These are phyloP conservation scores for Phytophthora chlamydospora DNA, from an alignment of 352 stramenopile species.

Conservation along the genomic window DNA sequence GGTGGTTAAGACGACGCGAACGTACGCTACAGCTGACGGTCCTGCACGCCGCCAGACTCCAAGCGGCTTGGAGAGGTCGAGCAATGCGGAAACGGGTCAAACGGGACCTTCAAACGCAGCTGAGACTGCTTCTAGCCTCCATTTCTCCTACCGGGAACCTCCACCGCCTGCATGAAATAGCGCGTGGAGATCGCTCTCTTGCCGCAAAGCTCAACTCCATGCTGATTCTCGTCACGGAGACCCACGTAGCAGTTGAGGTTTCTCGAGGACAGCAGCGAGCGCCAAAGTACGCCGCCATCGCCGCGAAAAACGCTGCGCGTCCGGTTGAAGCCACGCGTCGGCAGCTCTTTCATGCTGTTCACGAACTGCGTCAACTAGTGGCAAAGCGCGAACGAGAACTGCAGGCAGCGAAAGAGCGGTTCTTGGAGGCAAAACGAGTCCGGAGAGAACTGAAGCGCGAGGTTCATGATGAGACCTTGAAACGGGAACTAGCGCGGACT, in stretches of 20 bases:
- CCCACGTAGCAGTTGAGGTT: slow-evolving; percentile 44
- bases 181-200: slow-evolving; percentile 36
- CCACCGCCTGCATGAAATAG: slow-evolving; percentile 61
- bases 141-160: slow-evolving; percentile 67
- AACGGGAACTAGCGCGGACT: slow-evolving; percentile 24
- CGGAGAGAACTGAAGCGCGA: slow-evolving; percentile 21
- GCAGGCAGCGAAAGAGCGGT: slow-evolving; percentile 37
- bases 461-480: slow-evolving; percentile 22
- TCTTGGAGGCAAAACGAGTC: slow-evolving; percentile 30
- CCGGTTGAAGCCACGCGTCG: slow-evolving; percentile 47
- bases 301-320: slow-evolving; percentile 34
- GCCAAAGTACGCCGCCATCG: slow-evolving; percentile 41
- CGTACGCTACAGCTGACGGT: slow-evolving; percentile 25
- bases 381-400: slow-evolving; percentile 36
- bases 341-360: slow-evolving; percentile 59
- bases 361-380: slow-evolving; percentile 43
- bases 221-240: slow-evolving; percentile 66
- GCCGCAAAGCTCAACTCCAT: slow-evolving; percentile 49
- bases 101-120: slow-evolving; percentile 41
- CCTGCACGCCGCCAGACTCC: slow-evolving; percentile 40
- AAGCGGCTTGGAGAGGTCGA: slow-evolving; percentile 58
- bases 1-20: slow-evolving; percentile 34
- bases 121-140: slow-evolving; percentile 49
- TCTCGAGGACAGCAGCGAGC: slow-evolving; percentile 21
- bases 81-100: slow-evolving; percentile 45